phyloP scores from a whole-genome alignment of 495 filamentous ascomycete genomes.

The Podospora didyma region DNA sequence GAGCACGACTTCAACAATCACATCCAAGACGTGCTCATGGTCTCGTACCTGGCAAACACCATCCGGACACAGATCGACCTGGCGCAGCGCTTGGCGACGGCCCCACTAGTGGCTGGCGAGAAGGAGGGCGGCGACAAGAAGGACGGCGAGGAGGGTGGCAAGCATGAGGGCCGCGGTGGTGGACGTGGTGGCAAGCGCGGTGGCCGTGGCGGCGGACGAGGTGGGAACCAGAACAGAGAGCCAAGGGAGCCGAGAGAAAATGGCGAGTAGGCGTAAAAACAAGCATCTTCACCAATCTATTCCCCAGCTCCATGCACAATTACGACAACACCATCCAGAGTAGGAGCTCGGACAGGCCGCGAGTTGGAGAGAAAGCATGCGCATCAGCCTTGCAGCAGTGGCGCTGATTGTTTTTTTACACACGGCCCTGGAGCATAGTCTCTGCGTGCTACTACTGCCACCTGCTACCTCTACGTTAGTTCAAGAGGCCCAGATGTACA shows the following conservation, averaged over 20 bases:
- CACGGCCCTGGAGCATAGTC: no score
- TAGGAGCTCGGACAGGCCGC: no score
- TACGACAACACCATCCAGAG: no score
- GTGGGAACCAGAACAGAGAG: constrained; percentile 36
- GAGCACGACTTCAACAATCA: constrained; percentile 99
- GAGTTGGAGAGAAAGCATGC: no score
- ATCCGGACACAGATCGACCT: constrained; percentile 99
- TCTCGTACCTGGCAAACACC: constrained; percentile 95
- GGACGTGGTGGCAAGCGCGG: constrained; percentile 34
- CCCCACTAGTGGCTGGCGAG: constrained; percentile 64
- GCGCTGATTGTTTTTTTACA: no score
- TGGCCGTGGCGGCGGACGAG: constrained; percentile 34
- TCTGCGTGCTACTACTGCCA: no score
- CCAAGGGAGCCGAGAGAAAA: constrained; percentile 37
- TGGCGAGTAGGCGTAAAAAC: constrained; percentile 20
- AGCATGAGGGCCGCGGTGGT: constrained; percentile 28
- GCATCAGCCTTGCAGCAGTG: no score
- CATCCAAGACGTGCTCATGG: constrained; percentile 95
- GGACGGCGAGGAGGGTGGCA: constrained; percentile 30
- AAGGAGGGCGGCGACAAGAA: constrained; percentile 46
- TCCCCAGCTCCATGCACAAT: no score
- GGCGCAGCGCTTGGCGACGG: constrained; percentile 86
- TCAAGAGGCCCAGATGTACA: no score
- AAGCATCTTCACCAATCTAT: background rate
- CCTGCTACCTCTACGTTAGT: no score